phyloP scores from a whole-genome alignment of 371 early-diverging fungal genomes.

The Syncephalastrum monosporum region DNA sequence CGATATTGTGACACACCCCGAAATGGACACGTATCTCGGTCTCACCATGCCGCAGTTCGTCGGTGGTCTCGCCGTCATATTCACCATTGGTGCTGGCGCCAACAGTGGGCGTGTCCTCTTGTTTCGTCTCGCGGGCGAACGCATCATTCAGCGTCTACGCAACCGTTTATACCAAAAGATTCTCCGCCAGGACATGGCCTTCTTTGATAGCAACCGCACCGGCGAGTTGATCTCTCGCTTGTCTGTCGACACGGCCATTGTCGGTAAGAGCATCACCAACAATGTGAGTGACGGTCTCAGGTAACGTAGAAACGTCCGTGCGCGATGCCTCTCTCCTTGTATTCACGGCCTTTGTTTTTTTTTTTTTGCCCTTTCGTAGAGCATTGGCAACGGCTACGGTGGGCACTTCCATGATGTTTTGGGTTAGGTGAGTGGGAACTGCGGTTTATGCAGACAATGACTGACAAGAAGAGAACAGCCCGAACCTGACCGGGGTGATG shows the following conservation, averaged over 20 bases:
- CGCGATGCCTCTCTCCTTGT: not conserved
- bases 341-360: not conserved
- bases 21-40: conserved; percentile 42
- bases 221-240: conserved; percentile 82
- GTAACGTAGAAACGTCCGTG: conserved; percentile 12
- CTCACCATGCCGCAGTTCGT: conserved; percentile 59
- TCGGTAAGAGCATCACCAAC: conserved; percentile 76
- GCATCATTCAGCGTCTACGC: conserved; percentile 66
- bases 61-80: conserved; percentile 52
- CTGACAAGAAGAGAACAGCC: conserved; percentile 19
- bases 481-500: conserved; percentile 74
- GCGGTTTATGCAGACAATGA: not conserved
- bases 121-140: conserved; percentile 73
- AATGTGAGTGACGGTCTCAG: conserved; percentile 82
- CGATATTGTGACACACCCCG: conserved; percentile 64
- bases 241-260: conserved; percentile 71
- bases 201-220: conserved; percentile 73
- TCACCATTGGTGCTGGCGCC: conserved; percentile 69
- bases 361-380: conserved; percentile 14
- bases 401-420: conserved; percentile 72
- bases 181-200: conserved; percentile 68
- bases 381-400: conserved; percentile 56
- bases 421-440: conserved; percentile 46
- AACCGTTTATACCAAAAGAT: conserved; percentile 53
- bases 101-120: conserved; percentile 76